A percentile compares a stretch with the other conserved stretches of the same genome.
phyloP scores from a whole-genome alignment of 2,329 filamentous ascomycete species.

The Apiospora saccharicola region DNA sequence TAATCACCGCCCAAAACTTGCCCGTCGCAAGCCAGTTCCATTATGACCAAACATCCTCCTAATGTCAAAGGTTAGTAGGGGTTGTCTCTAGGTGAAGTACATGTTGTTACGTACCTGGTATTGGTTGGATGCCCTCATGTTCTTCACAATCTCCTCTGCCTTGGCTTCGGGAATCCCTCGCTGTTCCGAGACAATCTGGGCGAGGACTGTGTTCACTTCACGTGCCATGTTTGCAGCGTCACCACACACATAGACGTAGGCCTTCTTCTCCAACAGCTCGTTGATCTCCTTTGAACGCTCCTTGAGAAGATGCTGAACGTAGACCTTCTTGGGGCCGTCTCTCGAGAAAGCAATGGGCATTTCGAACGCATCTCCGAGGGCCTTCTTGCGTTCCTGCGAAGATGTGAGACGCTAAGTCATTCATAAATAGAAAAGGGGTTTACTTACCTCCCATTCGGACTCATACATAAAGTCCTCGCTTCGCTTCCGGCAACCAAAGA shows the following conservation, averaged over 20 bases:
- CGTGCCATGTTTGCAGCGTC: constrained; percentile 97
- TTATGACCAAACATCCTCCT: constrained; percentile 26
- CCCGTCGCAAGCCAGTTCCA: background rate
- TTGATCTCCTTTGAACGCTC: constrained; percentile 86
- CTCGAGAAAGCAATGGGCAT: constrained; percentile 96
- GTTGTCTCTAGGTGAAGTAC: background rate
- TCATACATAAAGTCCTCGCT: constrained; percentile 94
- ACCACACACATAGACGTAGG: constrained; percentile 97
- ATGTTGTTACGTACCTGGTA: constrained; percentile 76
- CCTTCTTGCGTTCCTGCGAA: constrained; percentile 78
- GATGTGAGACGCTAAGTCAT: constrained; percentile 30
- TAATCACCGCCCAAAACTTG: constrained; percentile 7
- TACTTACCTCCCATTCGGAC: constrained; percentile 88
- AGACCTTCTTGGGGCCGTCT: constrained; percentile 86
- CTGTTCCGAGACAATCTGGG: constrained; percentile 85
- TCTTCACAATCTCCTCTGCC: constrained; percentile 96
- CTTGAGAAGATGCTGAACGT: constrained; percentile 92
- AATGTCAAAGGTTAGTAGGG: background rate
- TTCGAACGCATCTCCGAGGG: constrained; percentile 87
- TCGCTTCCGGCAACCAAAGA: constrained; percentile 91
- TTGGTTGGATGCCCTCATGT: constrained; percentile 92
- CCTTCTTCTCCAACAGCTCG: constrained; percentile 83
- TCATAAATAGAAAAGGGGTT: background rate
- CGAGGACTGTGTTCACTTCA: constrained; percentile 88
- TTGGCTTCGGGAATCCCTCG: constrained; percentile 83